Evolutionary conservation across 805 yeast genomes (phyloP), one percentile per base, ranked within the genome.

Genomic region (Saturnispora quitensis): DNA sequence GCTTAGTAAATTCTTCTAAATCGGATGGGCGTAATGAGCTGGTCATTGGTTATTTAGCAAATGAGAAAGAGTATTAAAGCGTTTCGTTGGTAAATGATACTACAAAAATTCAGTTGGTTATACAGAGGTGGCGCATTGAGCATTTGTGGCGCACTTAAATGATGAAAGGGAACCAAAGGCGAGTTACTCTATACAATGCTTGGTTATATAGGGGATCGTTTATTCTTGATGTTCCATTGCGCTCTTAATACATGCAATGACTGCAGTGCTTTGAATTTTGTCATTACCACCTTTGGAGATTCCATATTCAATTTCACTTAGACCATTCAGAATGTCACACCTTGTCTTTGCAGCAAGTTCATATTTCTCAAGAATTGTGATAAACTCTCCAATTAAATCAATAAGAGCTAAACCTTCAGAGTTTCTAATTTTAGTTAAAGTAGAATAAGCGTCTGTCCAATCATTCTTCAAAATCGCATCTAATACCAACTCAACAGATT

Each of bases 281-380:
- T 90, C 97, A 62, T 82, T 86, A 2, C 98, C 97, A 9, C 99
- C 99, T 64, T 81, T 82, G 17, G 95, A 81, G 36, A 93, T 83
- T 1, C 95, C 84, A 66, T 90, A 91, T 69, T 93, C 99, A 24
- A 93, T 79, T 53, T 91, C 97, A 13, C 90, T 80, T 50, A 93
- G 70, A 1, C 89, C 89, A 56, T 77, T 76, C 52, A 89, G 70
- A 5, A 91, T 73, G 15, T 73, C 72, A 12, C 82, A 78, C 56
- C 95, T 73, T 2, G 93, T 81, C 28, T 67, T 65, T 1, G 78
- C 73, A 56, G 77, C 75, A 60, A 93, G 69, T 55, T 89, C 86
- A 58, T 82, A 81, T n/a, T 70, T 72, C 50, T 80, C 82, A 50
- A 93, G 69, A 17, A 86, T 79, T 36, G 81, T 84, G 5, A 86